Base-by-base conservation (phyloP, 495 filamentous ascomycete species). In the Aspergillus leporis region DNA sequence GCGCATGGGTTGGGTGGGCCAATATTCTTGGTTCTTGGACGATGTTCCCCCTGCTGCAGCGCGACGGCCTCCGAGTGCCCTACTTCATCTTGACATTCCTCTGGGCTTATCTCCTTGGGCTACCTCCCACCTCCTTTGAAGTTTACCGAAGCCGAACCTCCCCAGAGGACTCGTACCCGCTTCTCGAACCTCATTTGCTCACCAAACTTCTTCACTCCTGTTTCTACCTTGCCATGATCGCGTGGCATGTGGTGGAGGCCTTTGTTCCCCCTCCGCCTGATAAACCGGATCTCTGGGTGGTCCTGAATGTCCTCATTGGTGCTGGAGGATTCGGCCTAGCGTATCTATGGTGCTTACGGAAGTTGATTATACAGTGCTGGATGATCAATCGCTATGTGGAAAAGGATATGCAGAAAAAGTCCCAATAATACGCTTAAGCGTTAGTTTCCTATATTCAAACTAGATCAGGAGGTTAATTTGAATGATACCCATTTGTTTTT, bases 281-380 rank as follows among this genome's bases (percentile, higher is more conserved):
- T 31, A 96, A 93, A 68, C 94, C 94, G 13, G 94, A 98, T 77
- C 71, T 98, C 10, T 98, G 92, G 92, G 87, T 93, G 8, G 95
- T 98, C 1, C 74, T 86, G 12, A 98, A 98, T 64, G 93, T 92
- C 3, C 81, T 90, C 22, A 75, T 98, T 9, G 94, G 93, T 7
- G 89, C 89, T 28, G 88, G 82, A 10, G 93, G 91, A 3, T 98
- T 97, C 66, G 84, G 84, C 0, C 72, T 96, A 22, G 93, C 91
- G 65, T 97, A 96, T 71, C 68, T 93, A 5, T 98, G 95, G 95
- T 96, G 91, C 66, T 70, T 92, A 53, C 87, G 83, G 83, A 85
- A 81, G 61, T 62, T 96, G 60, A 71, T 90, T 40, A 72, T 77
- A 54, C 84, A 91, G 66, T 87, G 86, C 51, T 62, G 69, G 18